Evolutionary conservation across 306 rosid genomes (phyloP).

Genomic region (Hippophae gyantsensis): DNA sequence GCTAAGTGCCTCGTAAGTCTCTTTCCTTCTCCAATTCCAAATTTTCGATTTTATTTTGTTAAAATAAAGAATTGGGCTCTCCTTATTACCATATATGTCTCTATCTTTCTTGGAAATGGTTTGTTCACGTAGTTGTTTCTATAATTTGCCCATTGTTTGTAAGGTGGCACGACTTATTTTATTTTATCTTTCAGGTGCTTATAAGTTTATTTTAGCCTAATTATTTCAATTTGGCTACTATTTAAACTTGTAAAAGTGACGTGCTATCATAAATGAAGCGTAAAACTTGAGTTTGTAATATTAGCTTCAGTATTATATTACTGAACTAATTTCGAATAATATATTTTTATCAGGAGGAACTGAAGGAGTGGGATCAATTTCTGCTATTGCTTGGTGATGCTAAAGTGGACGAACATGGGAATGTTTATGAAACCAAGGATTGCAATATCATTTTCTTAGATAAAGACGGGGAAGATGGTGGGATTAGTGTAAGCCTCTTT

Average conservation of each 20-base stretch:
- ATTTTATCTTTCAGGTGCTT: too few species aligned
- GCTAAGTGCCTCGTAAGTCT: conserved; percentile 71
- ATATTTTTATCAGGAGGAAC: conserved; percentile 48
- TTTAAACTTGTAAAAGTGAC: too few species aligned
- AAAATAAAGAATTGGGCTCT: neutral
- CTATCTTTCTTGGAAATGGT: too few species aligned
- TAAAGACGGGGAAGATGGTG: conserved; percentile 79
- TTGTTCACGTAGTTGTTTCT: too few species aligned
- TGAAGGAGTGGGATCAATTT: conserved; percentile 97
- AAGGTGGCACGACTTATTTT: too few species aligned
- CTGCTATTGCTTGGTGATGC: conserved; percentile 71
- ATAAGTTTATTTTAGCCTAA: too few species aligned
- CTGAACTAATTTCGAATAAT: neutral
- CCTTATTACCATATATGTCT: neutral
- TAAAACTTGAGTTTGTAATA: neutral
- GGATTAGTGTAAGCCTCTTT: conserved; percentile 49
- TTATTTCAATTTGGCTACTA: too few species aligned
- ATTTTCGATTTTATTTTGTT: neutral
- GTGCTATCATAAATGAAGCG: too few species aligned
- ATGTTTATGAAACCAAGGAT: conserved; percentile 52
- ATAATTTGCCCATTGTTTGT: too few species aligned
- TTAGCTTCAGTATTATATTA: neutral
- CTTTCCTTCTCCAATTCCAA: neutral
- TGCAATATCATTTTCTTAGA: conserved; percentile 69
- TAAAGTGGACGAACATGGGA: conserved; percentile 73